Evolutionary conservation across 805 yeast genomes (phyloP).

Genomic region (Candida corydali): DNA sequence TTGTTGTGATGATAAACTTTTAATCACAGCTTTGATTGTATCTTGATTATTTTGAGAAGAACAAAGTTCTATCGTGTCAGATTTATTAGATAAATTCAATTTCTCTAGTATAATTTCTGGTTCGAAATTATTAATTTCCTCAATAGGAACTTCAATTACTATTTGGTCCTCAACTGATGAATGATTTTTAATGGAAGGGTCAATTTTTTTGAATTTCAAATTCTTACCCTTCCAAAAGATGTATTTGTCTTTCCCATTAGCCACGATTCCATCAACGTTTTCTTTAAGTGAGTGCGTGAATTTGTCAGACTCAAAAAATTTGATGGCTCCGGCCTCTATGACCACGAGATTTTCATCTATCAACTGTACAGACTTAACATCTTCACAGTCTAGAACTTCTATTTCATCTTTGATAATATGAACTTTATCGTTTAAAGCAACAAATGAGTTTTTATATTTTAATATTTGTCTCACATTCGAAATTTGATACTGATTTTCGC

Average conservation of each 20-base stretch:
- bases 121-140: slow-evolving; percentile 17
- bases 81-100: slow-evolving; percentile 12
- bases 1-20: slow-evolving; percentile 26
- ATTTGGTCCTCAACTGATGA: slow-evolving; percentile 5
- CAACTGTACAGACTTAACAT: slow-evolving; percentile 1
- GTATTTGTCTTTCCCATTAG: not conserved
- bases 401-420: not conserved
- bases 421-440: slow-evolving; percentile 1
- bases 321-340: not conserved
- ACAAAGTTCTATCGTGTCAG: slow-evolving; percentile 22
- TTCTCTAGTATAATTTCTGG: slow-evolving; percentile 17
- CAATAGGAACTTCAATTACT: slow-evolving; percentile 1
- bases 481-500: slow-evolving; percentile 4
- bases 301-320: not conserved
- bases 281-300: not conserved
- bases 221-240: slow-evolving; percentile 1
- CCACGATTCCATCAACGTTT: slow-evolving; percentile 3
- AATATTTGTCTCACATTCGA: not conserved
- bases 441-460: not conserved
- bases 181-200: no score
- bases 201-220: not conserved
- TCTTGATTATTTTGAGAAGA: slow-evolving; percentile 25
- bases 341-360: slow-evolving; percentile 1
- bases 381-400: not conserved
- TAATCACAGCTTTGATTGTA: slow-evolving; percentile 26